Conservation (phyloP, 805 yeast genomes). For the Starmerella bombicola region DNA sequence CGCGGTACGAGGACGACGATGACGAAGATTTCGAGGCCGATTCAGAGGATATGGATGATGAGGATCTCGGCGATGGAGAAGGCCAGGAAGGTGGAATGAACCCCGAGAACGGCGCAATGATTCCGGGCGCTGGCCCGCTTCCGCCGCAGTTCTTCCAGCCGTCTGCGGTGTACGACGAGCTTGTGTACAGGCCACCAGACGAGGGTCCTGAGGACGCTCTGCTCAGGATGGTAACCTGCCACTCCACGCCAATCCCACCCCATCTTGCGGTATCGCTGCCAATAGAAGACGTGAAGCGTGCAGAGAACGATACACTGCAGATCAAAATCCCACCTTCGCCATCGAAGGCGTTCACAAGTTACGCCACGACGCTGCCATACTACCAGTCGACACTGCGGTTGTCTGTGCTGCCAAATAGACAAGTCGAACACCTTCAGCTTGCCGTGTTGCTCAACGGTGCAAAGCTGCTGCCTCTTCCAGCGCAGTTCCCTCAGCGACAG, state of each 20-base stretch:
- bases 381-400: slow-evolving; percentile 38
- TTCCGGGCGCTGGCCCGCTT: slow-evolving; percentile 1
- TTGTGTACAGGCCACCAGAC: slow-evolving; percentile 20
- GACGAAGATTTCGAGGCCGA: slow-evolving; percentile 25
- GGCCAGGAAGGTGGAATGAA: slow-evolving; percentile 8
- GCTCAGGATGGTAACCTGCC: slow-evolving; percentile 21
- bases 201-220: slow-evolving; percentile 19
- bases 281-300: slow-evolving; percentile 19
- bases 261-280: slow-evolving; percentile 15
- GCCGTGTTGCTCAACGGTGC: slow-evolving; percentile 27
- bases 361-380: slow-evolving; percentile 33
- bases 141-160: slow-evolving; percentile 19
- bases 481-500: slow-evolving; percentile 1
- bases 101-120: slow-evolving; percentile 2
- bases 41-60: slow-evolving; percentile 23
- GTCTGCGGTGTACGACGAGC: slow-evolving; percentile 21
- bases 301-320: slow-evolving; percentile 22
- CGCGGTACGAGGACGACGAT: slow-evolving; percentile 19
- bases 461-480: slow-evolving; percentile 23
- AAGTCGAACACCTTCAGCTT: slow-evolving; percentile 28
- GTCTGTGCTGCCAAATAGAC: slow-evolving; percentile 35
- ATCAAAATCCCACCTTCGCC: slow-evolving; percentile 22
- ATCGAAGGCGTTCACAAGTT: slow-evolving; percentile 19
- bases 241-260: slow-evolving; percentile 19
- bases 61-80: slow-evolving; percentile 22